These are phyloP conservation scores for Endoconidiophora polonica DNA, from an alignment of 2,329 filamentous ascomycete genomes.

Conservation along the genomic window DNA sequence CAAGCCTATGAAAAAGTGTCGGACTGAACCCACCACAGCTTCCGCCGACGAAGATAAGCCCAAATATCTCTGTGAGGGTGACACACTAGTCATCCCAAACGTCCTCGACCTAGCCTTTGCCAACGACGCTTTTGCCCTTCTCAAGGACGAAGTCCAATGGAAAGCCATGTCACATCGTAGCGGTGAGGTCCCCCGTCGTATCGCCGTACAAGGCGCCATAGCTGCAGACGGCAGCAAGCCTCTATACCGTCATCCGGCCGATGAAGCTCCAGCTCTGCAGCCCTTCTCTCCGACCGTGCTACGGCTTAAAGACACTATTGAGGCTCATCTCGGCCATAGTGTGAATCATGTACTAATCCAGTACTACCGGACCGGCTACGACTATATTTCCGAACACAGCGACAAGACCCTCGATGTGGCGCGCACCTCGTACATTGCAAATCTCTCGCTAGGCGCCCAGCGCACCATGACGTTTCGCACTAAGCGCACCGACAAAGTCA, in stretches of 20 bases:
- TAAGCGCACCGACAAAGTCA: conserved; percentile 40
- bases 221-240: conserved; percentile 56
- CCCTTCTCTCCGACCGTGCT: conserved; percentile 61
- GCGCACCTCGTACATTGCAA: conserved; percentile 67
- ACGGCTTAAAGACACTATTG: conserved; percentile 49
- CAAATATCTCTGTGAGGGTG: conserved; percentile 52
- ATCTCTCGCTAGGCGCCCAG: conserved; percentile 83
- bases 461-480: conserved; percentile 79
- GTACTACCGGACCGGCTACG: conserved; percentile 71
- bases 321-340: conserved; percentile 56
- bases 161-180: conserved; percentile 84
- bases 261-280: conserved; percentile 64
- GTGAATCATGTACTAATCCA: conserved; percentile 91
- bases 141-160: conserved; percentile 68
- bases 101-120: conserved; percentile 44
- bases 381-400: conserved; percentile 91
- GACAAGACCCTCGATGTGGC: conserved; percentile 93
- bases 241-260: conserved; percentile 86
- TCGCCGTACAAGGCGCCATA: conserved; percentile 71
- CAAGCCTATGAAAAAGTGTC: no score
- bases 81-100: conserved; percentile 57
- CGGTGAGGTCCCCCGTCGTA: conserved; percentile 77
- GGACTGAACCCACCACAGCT: no score
- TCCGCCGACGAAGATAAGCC: no score
- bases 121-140: conserved; percentile 46